phyloP scores from a whole-genome alignment of 2,329 filamentous ascomycete species.

The Aspergillus sp. region DNA sequence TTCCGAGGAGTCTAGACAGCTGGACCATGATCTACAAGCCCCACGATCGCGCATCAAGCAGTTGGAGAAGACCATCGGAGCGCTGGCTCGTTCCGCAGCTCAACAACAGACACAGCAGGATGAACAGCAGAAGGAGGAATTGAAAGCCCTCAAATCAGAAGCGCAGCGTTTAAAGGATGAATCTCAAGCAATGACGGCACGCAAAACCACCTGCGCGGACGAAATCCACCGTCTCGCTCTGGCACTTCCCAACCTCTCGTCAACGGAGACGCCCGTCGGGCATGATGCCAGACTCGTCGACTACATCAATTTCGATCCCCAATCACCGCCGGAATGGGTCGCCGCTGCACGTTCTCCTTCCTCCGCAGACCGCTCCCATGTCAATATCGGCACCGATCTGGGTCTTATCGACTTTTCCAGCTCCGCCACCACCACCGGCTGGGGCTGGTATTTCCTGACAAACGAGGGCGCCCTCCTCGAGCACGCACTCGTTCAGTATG shows the following conservation, averaged over 20 bases:
- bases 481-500: slow-evolving; percentile 83
- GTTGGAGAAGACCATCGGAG: slow-evolving; percentile 35
- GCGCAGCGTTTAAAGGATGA: slow-evolving; percentile 33
- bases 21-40: slow-evolving; percentile 33
- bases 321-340: slow-evolving; percentile 29
- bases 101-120: slow-evolving; percentile 11
- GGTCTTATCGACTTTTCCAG: slow-evolving; percentile 81
- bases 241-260: slow-evolving; percentile 79
- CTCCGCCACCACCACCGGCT: slow-evolving; percentile 74
- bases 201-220: slow-evolving; percentile 29
- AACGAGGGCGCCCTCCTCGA: slow-evolving; percentile 90
- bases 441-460: slow-evolving; percentile 97
- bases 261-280: slow-evolving; percentile 63
- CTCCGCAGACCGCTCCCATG: slow-evolving; percentile 54
- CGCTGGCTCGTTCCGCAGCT: slow-evolving; percentile 20
- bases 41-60: slow-evolving; percentile 38
- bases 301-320: slow-evolving; percentile 69
- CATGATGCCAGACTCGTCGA: slow-evolving; percentile 56
- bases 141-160: slow-evolving; percentile 26
- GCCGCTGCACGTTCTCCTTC: not conserved
- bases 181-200: slow-evolving; percentile 23
- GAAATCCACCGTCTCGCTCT: slow-evolving; percentile 70
- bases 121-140: slow-evolving; percentile 7
- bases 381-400: slow-evolving; percentile 78
- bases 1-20: slow-evolving; percentile 28